Evolutionary conservation across 163 green algal species (phyloP).

Genomic region (Botryococcus braunii): DNA sequence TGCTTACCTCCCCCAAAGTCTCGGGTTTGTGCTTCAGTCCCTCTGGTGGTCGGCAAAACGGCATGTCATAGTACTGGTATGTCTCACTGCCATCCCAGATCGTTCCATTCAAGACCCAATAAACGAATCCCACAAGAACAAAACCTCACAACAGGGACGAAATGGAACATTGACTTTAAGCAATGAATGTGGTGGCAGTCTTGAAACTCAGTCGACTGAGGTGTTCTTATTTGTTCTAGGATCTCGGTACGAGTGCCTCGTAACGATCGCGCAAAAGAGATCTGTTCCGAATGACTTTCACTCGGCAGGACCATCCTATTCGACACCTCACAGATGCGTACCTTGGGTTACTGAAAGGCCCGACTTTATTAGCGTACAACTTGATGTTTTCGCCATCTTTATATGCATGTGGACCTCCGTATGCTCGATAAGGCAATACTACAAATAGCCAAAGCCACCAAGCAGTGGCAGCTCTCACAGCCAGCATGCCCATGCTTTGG

Average conservation of each 20-base stretch:
- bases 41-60: constrained; percentile 17
- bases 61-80: constrained; percentile 55
- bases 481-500: no score
- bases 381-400: background rate
- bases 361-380: constrained; percentile 9
- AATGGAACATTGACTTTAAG: background rate
- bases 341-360: constrained; percentile 23
- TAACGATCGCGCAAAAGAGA: background rate
- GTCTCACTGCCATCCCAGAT: constrained; percentile 34
- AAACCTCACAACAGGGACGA: background rate
- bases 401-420: background rate
- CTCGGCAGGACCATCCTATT: background rate
- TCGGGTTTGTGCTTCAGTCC: constrained; percentile 36
- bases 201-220: background rate
- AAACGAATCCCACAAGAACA: background rate
- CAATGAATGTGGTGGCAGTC: background rate
- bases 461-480: background rate
- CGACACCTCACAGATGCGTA: background rate
- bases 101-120: background rate
- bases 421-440: background rate
- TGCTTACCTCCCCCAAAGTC: constrained; percentile 36
- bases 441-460: background rate
- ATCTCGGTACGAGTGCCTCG: background rate
- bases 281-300: background rate
- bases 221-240: background rate